phyloP scores from a whole-genome alignment of 371 early-diverging fungal species.

The Mucor sp. region DNA sequence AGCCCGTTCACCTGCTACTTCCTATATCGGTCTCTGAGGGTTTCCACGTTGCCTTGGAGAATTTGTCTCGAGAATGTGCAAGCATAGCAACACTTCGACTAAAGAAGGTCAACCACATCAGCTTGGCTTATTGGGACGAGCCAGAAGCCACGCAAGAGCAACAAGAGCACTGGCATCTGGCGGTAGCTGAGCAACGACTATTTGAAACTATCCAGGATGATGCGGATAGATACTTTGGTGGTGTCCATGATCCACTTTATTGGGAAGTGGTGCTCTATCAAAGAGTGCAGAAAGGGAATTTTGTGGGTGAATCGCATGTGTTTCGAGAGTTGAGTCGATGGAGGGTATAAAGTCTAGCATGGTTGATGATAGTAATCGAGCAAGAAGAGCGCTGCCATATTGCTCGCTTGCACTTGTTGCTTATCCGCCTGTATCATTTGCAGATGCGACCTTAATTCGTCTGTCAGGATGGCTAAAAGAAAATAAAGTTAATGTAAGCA shows the following conservation, averaged over 20 bases:
- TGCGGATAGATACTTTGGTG: conserved; percentile 9
- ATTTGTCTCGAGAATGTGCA: conserved; percentile 7
- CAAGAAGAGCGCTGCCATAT: conserved; percentile 32
- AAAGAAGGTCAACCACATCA: conserved; percentile 41
- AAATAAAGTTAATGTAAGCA: neutral
- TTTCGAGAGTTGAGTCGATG: conserved; percentile 30
- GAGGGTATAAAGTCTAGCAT: neutral
- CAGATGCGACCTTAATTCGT: conserved; percentile 11
- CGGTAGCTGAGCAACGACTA: conserved; percentile 1
- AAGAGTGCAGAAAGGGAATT: conserved; percentile 19
- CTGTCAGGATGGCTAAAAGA: conserved; percentile 25
- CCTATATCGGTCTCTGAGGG: conserved; percentile 20
- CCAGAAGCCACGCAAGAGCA: conserved; percentile 25
- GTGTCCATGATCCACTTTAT: neutral
- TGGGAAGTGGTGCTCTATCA: conserved; percentile 42
- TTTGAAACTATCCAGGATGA: conserved; percentile 21
- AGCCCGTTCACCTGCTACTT: conserved; percentile 30
- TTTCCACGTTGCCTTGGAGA: conserved; percentile 10
- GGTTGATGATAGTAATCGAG: conserved; percentile 30
- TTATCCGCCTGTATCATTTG: neutral
- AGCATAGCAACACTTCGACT: conserved; percentile 17
- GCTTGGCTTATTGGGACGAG: conserved; percentile 48
- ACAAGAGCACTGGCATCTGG: neutral
- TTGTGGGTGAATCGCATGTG: conserved; percentile 25
- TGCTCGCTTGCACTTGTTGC: conserved; percentile 3